Evolutionary conservation across 2,329 filamentous ascomycete genomes (phyloP), one percentile per base, ranked within the genome.

Genomic region (Camptophora hylomeconis): DNA sequence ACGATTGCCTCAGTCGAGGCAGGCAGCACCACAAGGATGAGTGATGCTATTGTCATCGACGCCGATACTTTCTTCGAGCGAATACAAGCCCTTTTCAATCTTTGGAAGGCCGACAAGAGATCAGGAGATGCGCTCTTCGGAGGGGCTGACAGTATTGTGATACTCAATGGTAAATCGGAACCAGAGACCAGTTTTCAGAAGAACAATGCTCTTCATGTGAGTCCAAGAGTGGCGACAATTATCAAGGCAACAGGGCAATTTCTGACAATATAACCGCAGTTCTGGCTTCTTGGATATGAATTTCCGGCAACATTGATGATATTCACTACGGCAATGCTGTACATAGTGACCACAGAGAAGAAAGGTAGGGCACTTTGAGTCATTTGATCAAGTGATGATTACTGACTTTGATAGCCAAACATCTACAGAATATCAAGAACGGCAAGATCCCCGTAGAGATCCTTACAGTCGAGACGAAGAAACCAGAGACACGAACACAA

Each of bases 271-370:
- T 7, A 7, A 13, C 22, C 42, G 36, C 54, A 94, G 86, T 92
- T 95, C 58, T 98, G 92, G 92, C 69, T 98, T 31, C 72, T 98
- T 38, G 89, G 89, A 47, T 98, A 98, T 65, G 89, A 98, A 56
- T 98, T 98, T 50, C 89, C 89, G 18, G 86, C 87, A 20, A 98
- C 89, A 0, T 65, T 98, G 40, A 83, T 98, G 65, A 69, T 98
- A 29, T 75, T 98, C 53, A 95, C 87, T 1, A 63, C 76, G 37
- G 89, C 95, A 37, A 74, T 75, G 25, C 67, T 95, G 45, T 92
- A 89, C 58, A 78, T 95, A 35, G 75, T 98, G 41, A 98, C 89
- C 5, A 98, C 89, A 5, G 78, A 82, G 35, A 98, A 98, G 62
- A 98, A 98, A 73, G 87, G 84, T 92, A 52, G 40, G 47, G 37